Base-by-base conservation (phyloP, 441 rosid species). In the Erysimum cheiri region DNA sequence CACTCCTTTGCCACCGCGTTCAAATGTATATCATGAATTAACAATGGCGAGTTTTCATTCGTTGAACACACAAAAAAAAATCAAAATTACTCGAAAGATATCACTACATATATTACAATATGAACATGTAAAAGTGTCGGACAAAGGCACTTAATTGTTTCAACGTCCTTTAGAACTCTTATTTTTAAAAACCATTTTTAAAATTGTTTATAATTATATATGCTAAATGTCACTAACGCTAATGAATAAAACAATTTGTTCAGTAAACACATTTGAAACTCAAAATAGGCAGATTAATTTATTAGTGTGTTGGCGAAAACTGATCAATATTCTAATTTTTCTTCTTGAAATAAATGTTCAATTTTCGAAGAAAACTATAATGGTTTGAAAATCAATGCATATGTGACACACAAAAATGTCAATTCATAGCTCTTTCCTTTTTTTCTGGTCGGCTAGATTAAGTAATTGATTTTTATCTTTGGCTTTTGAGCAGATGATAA, bases 1-100 rank as follows among this genome's bases (percentile, higher is more conserved):
- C 77, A 67, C 62, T 66, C 57, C 19, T 52, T 53, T 59, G 53
- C 54, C 54, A 64, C 71, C 22, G 44, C 37, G 57, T 72, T 48
- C 37, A 47, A 28, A 65, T 72, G 3, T 31, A 1, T 65, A 64
- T 58, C 26, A 60, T 67, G 72, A 31, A 10, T 3, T 60, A 52
- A 59, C 6, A 52, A 60, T 67, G 73, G 69, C 73, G 48, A 36
- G 8, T 35, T 67, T 28, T 47, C 8, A 67, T 60, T 74, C 58
- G 73, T 44, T 60, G 55, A 24, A 35, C 26, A 17, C 3, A 24
- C 13, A 41, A 28, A 35, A 31, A 29, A 11, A 13, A n/a, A 13
- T 44, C 2, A 46, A 62, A 37, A 36, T 56, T 19, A 57, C 29
- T 14, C 14, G 12, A 15, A 64, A 54, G 19, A 3, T 32, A 36